Percentiles rank a stretch among this genome's conserved stretches.
Conservation (phyloP, 371 early-diverging fungal genomes). For the Syncephalastrum sp. region DNA sequence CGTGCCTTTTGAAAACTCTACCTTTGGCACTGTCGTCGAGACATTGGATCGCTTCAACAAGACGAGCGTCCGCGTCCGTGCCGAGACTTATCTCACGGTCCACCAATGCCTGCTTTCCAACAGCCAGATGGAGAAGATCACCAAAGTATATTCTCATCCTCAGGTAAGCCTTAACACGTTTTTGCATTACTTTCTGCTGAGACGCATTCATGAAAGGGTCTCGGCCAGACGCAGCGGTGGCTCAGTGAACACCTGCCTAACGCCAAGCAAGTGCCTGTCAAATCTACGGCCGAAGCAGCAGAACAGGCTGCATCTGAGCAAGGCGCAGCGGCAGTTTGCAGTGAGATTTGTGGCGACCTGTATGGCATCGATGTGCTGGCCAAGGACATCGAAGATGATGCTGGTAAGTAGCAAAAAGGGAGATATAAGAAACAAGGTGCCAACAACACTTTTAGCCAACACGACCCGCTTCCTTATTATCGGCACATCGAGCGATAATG, state of each 20-base stretch:
- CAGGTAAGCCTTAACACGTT: conserved; percentile 53
- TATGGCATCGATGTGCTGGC: conserved; percentile 78
- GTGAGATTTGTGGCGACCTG: conserved; percentile 76
- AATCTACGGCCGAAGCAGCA: conserved; percentile 89
- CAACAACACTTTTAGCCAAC: conserved; percentile 58
- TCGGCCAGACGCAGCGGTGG: conserved; percentile 86
- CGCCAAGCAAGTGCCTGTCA: conserved; percentile 73
- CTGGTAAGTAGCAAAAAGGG: conserved; percentile 16
- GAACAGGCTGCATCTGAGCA: conserved; percentile 80
- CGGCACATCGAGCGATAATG: conserved; percentile 68
- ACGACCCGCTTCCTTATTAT: conserved; percentile 91
- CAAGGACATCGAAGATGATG: conserved; percentile 71
- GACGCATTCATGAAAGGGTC: conserved; percentile 48
- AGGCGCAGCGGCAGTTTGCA: conserved; percentile 84
- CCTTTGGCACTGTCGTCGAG: conserved; percentile 81
- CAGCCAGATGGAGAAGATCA: conserved; percentile 58
- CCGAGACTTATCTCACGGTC: conserved; percentile 64
- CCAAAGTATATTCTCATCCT: conserved; percentile 89
- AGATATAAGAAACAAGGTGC: not conserved
- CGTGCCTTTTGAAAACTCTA: conserved; percentile 95
- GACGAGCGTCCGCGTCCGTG: conserved; percentile 56
- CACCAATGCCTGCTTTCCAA: conserved; percentile 84
- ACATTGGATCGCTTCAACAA: conserved; percentile 78
- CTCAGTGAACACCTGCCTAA: conserved; percentile 66
- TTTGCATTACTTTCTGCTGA: not conserved